Percentiles rank a stretch among this genome's conserved stretches.
Evolutionary conservation across 331 rosid species (phyloP).

Genomic region (Telfairia occidentalis): DNA sequence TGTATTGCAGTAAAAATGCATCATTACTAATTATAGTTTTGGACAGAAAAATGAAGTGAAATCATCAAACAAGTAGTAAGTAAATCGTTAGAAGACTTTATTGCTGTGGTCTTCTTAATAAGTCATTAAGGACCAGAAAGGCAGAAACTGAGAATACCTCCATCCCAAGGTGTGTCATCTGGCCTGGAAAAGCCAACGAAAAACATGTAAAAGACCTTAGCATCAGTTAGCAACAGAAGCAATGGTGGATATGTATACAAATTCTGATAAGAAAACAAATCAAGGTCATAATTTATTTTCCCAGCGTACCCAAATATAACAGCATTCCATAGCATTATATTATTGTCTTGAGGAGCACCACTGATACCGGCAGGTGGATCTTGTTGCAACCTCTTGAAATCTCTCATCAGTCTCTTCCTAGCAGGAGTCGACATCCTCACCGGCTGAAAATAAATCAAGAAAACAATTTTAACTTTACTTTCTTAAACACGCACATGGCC

Average conservation of each 20-base stretch:
- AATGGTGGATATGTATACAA: not conserved
- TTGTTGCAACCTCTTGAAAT: slow-evolving; percentile 86
- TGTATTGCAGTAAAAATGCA: not conserved
- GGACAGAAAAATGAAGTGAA: not conserved
- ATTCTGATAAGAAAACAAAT: not conserved
- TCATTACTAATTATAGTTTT: not conserved
- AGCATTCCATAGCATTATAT: slow-evolving; percentile 93
- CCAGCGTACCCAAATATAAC: slow-evolving; percentile 83
- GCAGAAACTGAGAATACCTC: slow-evolving; percentile 43
- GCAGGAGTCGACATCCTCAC: slow-evolving; percentile 84
- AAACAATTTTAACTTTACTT: slow-evolving; percentile 1
- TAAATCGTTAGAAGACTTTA: too few relatives aligned
- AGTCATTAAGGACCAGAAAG: not conserved
- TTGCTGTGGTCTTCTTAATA: not conserved
- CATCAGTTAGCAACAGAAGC: slow-evolving; percentile 10
- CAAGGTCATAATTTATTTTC: not conserved
- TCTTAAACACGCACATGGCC: not conserved
- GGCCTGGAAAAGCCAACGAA: slow-evolving; percentile 78
- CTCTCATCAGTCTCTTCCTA: slow-evolving; percentile 94
- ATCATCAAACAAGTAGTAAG: not conserved
- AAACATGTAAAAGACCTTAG: slow-evolving; percentile 15
- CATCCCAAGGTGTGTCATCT: slow-evolving; percentile 99
- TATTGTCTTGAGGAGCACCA: slow-evolving; percentile 96
- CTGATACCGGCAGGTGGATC: slow-evolving; percentile 96
- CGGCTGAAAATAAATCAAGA: slow-evolving; percentile 33